Conservation (phyloP, 495 filamentous ascomycete genomes). For the Tuber aestivum region DNA sequence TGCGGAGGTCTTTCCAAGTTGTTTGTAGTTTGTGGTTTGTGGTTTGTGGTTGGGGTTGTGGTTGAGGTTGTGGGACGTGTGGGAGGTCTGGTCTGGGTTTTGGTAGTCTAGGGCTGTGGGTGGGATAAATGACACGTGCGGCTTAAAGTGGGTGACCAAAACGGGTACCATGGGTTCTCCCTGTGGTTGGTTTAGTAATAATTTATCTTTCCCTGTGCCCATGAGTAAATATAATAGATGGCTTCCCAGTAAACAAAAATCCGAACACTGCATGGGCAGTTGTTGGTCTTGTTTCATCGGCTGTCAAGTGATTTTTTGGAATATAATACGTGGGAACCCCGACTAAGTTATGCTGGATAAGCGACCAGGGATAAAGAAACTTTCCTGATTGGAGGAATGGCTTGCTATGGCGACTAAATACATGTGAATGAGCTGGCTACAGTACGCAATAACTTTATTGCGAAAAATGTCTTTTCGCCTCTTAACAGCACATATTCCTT, state of each 20-base stretch:
- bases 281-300: background rate
- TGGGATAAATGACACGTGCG: background rate
- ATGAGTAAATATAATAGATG: background rate
- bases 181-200: background rate
- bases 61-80: conserved; percentile 4
- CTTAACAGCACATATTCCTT: background rate
- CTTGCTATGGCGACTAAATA: background rate
- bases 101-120: background rate
- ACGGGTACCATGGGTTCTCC: background rate
- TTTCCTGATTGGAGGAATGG: background rate
- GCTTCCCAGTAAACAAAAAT: background rate
- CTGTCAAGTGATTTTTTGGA: background rate
- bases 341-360: background rate
- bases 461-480: background rate
- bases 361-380: background rate
- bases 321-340: background rate
- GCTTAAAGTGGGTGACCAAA: background rate
- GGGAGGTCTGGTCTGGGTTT: background rate
- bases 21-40: no score
- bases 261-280: background rate
- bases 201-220: background rate
- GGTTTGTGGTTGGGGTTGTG: no score
- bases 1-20: conserved; percentile 4
- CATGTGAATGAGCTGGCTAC: background rate
- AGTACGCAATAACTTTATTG: background rate